Evolutionary conservation across 139 green algal genomes (phyloP), one percentile per base, ranked within the genome.

Genomic region (Micractinium conductrix): DNA sequence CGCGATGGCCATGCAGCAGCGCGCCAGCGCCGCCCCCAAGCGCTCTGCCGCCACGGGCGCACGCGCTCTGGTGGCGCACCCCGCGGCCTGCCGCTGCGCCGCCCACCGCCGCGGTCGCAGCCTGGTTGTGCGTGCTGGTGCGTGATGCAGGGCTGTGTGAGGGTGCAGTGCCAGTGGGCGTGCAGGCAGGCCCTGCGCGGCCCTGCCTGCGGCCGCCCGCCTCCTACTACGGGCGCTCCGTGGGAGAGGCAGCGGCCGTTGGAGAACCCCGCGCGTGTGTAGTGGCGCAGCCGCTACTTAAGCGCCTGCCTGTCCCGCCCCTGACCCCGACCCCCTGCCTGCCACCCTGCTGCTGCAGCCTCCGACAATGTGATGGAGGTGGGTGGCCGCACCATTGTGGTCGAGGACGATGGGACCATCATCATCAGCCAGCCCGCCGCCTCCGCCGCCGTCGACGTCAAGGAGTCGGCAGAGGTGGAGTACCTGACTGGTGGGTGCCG

Each of bases 361-460:
- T 14, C 65, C 65, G 58, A 67, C 58, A 33, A 67, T 28, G 58
- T 67, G 58, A 14, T 72, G 65, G 74, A 80, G 45, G 74, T 55
- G 37, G 74, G 74, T 33, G 74, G 45, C n/a, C 55, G 58, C 43
- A 80, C 74, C 45, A 80, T 80, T 33, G 45, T 80, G 42, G 74
- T 80, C 17, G 74, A 80, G 48, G 35, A 38, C 19, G 74, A 80
- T n/a, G 74, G 74, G 48, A 80, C 74, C 74, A 80, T 80, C n/a
- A 80, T 80, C 45, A 80, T 80, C 58, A 37, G 45, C 45, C 35
- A 38, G 30, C 45, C 74, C 5, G 33, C 55, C 3, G 33, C 45
- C 10, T 19, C n/a, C 17, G 28, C 28, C 10, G 45, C 74, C 7
- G 43, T 28, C 1, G 74, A 55, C 12, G 45, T 37, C 28, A 68